These are phyloP conservation scores for Amaranthus hypochondriacus DNA, from an alignment of 148 eudicot genomes.

Conservation along the genomic window DNA sequence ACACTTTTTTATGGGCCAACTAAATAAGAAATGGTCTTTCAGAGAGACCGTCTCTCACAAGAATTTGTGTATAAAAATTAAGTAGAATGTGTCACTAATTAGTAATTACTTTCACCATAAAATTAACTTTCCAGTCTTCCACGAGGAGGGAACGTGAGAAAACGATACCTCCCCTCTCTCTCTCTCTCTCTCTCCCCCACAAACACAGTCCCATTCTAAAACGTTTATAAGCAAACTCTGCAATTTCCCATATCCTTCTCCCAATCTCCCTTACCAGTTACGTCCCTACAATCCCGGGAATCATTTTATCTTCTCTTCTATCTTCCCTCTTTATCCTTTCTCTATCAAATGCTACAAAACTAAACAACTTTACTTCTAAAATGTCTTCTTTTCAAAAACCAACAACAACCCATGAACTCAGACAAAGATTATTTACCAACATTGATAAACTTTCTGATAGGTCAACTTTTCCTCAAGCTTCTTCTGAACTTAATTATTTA, in stretches of 20 bases:
- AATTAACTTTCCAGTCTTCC: no score
- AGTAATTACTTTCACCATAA: not conserved
- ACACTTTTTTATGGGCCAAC: no score
- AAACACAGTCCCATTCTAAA: not conserved
- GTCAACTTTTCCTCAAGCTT: slow-evolving; percentile 50
- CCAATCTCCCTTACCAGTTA: not conserved
- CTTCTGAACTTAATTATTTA: slow-evolving; percentile 38
- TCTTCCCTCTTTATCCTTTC: not conserved
- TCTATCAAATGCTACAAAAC: not conserved
- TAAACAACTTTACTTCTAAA: no score
- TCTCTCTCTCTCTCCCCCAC: not conserved
- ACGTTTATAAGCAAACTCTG: not conserved
- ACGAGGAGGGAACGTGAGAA: not conserved
- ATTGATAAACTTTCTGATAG: slow-evolving; percentile 65
- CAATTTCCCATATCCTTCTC: not conserved
- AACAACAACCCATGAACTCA: slow-evolving; percentile 35
- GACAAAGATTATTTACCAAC: slow-evolving; percentile 35
- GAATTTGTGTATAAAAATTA: not conserved
- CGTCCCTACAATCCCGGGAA: no score
- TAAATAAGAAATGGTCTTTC: no score
- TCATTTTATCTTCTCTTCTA: not conserved
- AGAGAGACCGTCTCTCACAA: no score
- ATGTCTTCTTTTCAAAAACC: slow-evolving; percentile 16
- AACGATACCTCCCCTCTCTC: not conserved
- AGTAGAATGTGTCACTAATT: not conserved